phyloP scores from a whole-genome alignment of 2,329 filamentous ascomycete genomes.

The Escovopsis weberi region DNA sequence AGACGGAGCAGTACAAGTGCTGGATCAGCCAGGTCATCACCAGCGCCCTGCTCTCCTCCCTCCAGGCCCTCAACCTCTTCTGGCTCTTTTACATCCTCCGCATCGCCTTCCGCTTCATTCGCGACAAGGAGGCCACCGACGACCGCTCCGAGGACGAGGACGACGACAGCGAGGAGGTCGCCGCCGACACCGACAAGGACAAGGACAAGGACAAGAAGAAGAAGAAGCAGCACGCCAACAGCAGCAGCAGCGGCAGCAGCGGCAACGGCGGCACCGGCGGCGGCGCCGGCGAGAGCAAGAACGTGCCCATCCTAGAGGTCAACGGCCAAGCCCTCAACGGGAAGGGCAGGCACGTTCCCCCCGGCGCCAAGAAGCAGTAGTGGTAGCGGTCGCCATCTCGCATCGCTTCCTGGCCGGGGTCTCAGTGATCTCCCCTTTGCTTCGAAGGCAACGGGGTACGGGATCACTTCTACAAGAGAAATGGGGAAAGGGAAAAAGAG shows the following conservation, averaged over 20 bases:
- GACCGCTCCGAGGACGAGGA: constrained; percentile 56
- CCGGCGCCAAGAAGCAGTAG: background rate
- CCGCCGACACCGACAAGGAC: constrained; percentile 8
- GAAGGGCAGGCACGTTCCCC: constrained; percentile 2
- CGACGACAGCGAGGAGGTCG: constrained; percentile 23
- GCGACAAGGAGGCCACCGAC: constrained; percentile 47
- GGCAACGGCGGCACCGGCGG: no score
- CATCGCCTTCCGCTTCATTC: constrained; percentile 57
- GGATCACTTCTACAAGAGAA: no score
- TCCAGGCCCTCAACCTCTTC: constrained; percentile 67
- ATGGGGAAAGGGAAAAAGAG: background rate
- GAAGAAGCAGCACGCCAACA: constrained; percentile 3
- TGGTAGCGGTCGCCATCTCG: background rate
- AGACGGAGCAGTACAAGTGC: constrained; percentile 64
- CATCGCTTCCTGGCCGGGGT: background rate
- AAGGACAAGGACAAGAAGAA: constrained; percentile 15
- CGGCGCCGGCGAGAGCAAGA: background rate
- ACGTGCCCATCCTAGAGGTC: constrained; percentile 8
- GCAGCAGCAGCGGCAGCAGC: background rate
- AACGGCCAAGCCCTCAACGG: constrained; percentile 10
- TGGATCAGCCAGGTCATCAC: constrained; percentile 54
- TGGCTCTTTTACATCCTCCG: constrained; percentile 68
- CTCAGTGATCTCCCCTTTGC: no score
- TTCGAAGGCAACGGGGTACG: no score
- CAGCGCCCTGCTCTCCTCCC: constrained; percentile 43